Percentiles rank a stretch among this genome's conserved stretches.
Evolutionary conservation across 331 rosid genomes (phyloP).

Genomic region (Arachis monticola): DNA sequence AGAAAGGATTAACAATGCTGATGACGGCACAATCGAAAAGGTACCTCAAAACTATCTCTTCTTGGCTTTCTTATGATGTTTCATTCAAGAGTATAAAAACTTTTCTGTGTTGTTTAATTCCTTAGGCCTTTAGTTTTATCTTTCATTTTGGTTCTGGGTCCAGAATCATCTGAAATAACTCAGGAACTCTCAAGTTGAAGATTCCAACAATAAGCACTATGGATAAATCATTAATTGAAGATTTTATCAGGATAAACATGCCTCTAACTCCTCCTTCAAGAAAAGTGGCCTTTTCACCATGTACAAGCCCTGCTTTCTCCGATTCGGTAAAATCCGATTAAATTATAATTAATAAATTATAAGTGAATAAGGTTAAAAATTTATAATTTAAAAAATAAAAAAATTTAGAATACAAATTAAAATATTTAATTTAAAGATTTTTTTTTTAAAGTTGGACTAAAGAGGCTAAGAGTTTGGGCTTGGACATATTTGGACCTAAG

Average conservation of each 20-base stretch:
- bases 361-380: no score
- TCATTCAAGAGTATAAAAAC: no score
- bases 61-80: no score
- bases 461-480: no score
- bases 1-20: constrained; percentile 27
- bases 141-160: constrained; percentile 35
- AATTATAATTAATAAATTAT: no score
- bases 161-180: constrained; percentile 53
- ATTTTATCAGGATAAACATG: constrained; percentile 56
- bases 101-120: no score
- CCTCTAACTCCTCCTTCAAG: constrained; percentile 66
- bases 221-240: constrained; percentile 41
- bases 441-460: no score
- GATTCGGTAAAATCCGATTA: no score
- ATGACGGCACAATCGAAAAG: constrained; percentile 47
- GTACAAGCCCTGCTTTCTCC: constrained; percentile 52
- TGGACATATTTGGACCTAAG: no score
- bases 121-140: background rate
- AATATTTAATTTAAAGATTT: no score
- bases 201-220: constrained; percentile 45
- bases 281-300: constrained; percentile 66
- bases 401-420: no score
- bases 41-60: constrained; percentile 6
- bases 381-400: no score
- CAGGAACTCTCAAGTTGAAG: constrained; percentile 56